Conservation (phyloP, 257 asterid species). For the Eustoma russellianum region DNA sequence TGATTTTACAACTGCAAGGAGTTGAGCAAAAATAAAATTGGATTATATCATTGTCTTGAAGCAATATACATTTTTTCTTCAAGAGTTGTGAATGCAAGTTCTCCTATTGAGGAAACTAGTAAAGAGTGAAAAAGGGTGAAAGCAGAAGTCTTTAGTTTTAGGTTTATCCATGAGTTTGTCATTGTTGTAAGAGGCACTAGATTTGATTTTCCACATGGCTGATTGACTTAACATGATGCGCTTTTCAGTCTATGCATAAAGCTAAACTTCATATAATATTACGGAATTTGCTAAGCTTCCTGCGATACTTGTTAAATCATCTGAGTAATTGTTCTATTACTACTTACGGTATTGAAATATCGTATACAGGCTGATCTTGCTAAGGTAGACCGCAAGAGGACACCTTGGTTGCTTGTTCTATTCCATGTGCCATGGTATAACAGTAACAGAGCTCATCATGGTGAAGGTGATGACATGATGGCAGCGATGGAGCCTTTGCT, state of each 20-base stretch:
- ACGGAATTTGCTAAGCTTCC: too few species aligned
- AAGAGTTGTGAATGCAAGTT: not conserved
- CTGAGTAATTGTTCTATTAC: too few species aligned
- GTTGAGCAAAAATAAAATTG: not conserved
- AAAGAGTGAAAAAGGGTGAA: too few species aligned
- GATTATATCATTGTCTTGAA: not conserved
- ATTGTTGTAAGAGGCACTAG: too few species aligned
- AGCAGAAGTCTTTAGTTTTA: too few species aligned
- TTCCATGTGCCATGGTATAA: constrained; percentile 98
- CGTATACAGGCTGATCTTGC: constrained; percentile 59
- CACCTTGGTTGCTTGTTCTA: constrained; percentile 74
- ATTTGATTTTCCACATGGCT: too few species aligned
- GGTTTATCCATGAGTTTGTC: too few species aligned
- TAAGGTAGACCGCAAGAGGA: constrained; percentile 54
- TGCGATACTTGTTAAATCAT: too few species aligned
- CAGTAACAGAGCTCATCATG: constrained; percentile 78
- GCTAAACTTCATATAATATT: not conserved
- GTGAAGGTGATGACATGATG: constrained; percentile 88
- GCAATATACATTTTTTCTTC: not conserved
- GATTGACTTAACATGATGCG: too few species aligned
- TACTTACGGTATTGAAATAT: constrained; percentile 5
- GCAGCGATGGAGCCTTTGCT: constrained; percentile 69
- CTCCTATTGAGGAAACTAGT: not conserved
- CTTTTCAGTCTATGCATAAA: too few species aligned
- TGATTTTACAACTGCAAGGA: too few species aligned